These are phyloP conservation scores for Neurospora sp. DNA, from an alignment of 495 filamentous ascomycete species.

Conservation along the genomic window DNA sequence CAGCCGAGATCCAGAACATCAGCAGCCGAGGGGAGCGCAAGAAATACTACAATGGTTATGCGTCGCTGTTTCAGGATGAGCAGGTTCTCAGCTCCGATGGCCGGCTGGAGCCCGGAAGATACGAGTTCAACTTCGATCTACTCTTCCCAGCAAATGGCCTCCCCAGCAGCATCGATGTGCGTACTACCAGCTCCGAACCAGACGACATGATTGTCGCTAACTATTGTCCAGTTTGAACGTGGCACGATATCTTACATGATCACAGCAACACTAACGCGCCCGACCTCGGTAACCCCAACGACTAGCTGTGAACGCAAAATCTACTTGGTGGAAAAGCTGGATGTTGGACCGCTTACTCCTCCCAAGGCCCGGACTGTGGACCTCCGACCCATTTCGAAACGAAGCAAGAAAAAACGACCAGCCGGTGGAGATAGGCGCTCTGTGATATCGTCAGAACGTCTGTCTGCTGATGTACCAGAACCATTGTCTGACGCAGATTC, in stretches of 20 bases:
- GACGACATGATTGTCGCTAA: constrained; percentile 11
- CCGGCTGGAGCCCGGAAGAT: constrained; percentile 70
- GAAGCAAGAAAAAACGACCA: constrained; percentile 42
- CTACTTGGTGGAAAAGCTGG: constrained; percentile 60
- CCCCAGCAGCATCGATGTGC: constrained; percentile 88
- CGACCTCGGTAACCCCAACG: constrained; percentile 75
- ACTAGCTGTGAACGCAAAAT: constrained; percentile 71
- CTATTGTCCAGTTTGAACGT: constrained; percentile 68
- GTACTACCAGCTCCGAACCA: constrained; percentile 20
- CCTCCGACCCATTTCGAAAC: constrained; percentile 59
- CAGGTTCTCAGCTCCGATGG: constrained; percentile 84
- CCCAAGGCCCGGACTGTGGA: constrained; percentile 67
- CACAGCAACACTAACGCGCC: constrained; percentile 79
- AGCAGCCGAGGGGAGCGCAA: constrained; percentile 47
- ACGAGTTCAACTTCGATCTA: constrained; percentile 89
- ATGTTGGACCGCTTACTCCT: constrained; percentile 41
- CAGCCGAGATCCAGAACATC: constrained; percentile 28
- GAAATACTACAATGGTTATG: constrained; percentile 73
- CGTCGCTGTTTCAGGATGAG: constrained; percentile 85
- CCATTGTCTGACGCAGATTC: constrained; percentile 28
- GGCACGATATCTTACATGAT: constrained; percentile 88
- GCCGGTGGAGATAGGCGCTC: constrained; percentile 15
- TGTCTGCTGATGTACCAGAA: constrained; percentile 17
- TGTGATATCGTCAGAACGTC: neutral
- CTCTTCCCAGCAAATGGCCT: constrained; percentile 64